Base-by-base conservation (phyloP, 164 flowering plant species). In the Malania oleifera region DNA sequence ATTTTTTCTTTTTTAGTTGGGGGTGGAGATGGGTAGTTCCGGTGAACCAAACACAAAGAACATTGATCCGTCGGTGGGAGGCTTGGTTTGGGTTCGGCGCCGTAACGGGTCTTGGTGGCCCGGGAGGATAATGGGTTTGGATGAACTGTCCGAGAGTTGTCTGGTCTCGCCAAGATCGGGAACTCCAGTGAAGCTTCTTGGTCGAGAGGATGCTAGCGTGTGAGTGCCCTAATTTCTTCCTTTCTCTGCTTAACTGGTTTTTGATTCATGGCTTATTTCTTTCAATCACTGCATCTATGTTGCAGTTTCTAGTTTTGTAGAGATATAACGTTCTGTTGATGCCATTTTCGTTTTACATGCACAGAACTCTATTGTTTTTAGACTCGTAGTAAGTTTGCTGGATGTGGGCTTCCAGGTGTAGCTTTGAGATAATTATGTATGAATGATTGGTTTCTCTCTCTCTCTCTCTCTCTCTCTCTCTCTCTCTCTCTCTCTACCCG, bases 71-170 rank as follows among this genome's bases (percentile, higher is more conserved):
- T 60, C 77, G 4, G 91, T 77, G 17, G 96, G 97, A 5, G 81
- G 79, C 39, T 67, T 92, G 63, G 96, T 92, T 39, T 92, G 98
- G 98, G 90, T 92, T 48, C 81, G 86, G 45, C 75, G 98, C 25
- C 58, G 90, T 37, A 92, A 92, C 57, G 98, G 98, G 68, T 82
- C 91, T 5, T 92, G 98, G 98, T 92, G 98, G 98, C 98, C 98
- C 4, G 98, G 97, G n/a, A 74, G 81, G 73, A 83, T 87, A 27
- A 52, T 92, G 72, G 83, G 89, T 5, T 52, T 75, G 56, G 83
- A 89, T 57, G 89, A 92, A 66, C 43, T 92, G 52, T 70, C 96
- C 0, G 82, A 79, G 50, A 52, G 64, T n/a, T 77, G 69, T 62
- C 46, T 75, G 73, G 72, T 70, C 52, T 75, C 86, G 7, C 82